phyloP scores from a whole-genome alignment of 176 grass and related monocot species.

The Zea luxurians region DNA sequence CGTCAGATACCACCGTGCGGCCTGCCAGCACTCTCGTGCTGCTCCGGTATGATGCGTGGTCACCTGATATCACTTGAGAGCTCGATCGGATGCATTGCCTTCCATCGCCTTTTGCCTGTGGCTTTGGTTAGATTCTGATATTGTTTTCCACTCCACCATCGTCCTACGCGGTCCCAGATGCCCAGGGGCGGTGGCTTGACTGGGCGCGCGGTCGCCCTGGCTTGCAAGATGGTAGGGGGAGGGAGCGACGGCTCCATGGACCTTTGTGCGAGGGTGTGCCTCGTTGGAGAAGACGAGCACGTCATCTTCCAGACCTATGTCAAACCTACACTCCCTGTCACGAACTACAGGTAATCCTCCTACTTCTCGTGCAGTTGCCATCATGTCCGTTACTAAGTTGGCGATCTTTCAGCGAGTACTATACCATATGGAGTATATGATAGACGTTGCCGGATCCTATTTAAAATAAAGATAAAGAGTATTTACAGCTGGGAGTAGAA shows the following conservation, averaged over 20 bases:
- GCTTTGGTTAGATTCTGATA: neutral
- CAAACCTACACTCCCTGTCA: constrained; percentile 61
- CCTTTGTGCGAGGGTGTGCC: constrained; percentile 70
- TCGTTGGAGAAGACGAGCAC: constrained; percentile 72
- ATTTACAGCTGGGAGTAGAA: too few species aligned
- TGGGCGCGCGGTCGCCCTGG: constrained; percentile 62
- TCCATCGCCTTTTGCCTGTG: neutral
- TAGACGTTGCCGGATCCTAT: too few species aligned
- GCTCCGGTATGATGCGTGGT: constrained; percentile 27
- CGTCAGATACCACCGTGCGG: constrained; percentile 60
- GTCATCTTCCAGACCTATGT: constrained; percentile 77
- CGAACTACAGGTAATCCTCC: constrained; percentile 67
- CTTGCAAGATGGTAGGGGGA: constrained; percentile 75
- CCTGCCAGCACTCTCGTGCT: constrained; percentile 73
- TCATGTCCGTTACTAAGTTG: neutral
- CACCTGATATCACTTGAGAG: neutral
- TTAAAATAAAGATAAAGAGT: too few species aligned
- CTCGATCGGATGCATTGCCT: neutral
- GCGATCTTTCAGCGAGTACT: neutral
- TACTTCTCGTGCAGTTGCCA: neutral
- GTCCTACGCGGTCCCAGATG: constrained; percentile 43
- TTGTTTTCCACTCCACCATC: neutral
- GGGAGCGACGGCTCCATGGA: constrained; percentile 72
- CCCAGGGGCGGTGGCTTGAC: constrained; percentile 43
- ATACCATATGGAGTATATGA: too few species aligned